Evolutionary conservation across 441 rosid species (phyloP).

Genomic region (Euphorbia celastroides): DNA sequence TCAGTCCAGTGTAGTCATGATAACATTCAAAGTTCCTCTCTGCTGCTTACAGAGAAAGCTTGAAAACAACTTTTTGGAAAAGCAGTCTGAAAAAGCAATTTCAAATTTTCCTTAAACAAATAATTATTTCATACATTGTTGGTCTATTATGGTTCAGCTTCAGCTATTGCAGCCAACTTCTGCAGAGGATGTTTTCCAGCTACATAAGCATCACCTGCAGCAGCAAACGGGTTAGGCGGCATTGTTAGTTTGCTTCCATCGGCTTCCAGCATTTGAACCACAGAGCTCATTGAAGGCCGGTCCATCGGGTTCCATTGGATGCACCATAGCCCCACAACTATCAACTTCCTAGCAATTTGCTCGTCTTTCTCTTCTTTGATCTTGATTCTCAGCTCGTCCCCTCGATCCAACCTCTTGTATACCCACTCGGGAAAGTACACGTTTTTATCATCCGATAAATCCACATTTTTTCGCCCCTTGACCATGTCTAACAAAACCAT

Average conservation of each 20-base stretch:
- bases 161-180: not conserved
- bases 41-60: too few relatives aligned
- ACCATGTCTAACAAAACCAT: conserved; percentile 24
- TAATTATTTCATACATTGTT: not conserved
- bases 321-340: conserved; percentile 33
- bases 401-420: conserved; percentile 23
- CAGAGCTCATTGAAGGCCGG: conserved; percentile 30
- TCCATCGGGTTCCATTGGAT: conserved; percentile 30
- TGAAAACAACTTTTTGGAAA: too few relatives aligned
- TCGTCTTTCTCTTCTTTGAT: conserved; percentile 25
- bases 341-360: conserved; percentile 26
- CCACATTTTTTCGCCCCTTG: conserved; percentile 18
- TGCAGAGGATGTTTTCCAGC: not conserved
- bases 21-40: too few relatives aligned
- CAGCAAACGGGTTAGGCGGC: conserved; percentile 29
- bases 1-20: too few relatives aligned
- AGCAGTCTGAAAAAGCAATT: too few relatives aligned
- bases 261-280: conserved; percentile 33
- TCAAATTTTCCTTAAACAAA: not conserved
- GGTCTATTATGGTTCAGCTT: not conserved
- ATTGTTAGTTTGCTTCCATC: conserved; percentile 18
- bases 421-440: conserved; percentile 27
- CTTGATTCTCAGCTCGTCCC: conserved; percentile 21
- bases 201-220: conserved; percentile 8
- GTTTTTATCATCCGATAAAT: conserved; percentile 1